Conservation (phyloP, 2,329 filamentous ascomycete genomes). For the Colletotrichum lentis region DNA sequence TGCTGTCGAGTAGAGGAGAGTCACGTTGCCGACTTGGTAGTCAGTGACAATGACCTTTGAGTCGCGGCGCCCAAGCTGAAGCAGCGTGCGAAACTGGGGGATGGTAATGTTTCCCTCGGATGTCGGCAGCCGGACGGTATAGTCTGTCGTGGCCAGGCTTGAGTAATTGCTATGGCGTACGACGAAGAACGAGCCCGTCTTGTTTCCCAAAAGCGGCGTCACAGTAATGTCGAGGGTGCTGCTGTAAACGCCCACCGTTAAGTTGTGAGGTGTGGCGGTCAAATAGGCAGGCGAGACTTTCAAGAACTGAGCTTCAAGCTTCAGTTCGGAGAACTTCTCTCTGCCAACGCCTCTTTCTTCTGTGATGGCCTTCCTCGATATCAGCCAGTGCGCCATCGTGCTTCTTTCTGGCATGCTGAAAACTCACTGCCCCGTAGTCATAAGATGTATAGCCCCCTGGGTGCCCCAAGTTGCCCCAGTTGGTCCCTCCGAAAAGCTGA, state of each 20-base stretch:
- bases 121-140: slow-evolving; percentile 70
- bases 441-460: slow-evolving; percentile 69
- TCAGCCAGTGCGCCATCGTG: neutral
- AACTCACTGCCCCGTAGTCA: slow-evolving; percentile 57
- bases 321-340: slow-evolving; percentile 83
- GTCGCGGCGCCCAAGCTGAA: slow-evolving; percentile 69
- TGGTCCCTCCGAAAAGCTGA: slow-evolving; percentile 75
- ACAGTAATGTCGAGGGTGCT: slow-evolving; percentile 61
- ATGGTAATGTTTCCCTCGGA: slow-evolving; percentile 59
- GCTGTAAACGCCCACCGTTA: slow-evolving; percentile 61
- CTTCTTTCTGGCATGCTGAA: slow-evolving; percentile 15
- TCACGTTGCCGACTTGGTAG: slow-evolving; percentile 67
- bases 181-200: slow-evolving; percentile 69
- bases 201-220: slow-evolving; percentile 67
- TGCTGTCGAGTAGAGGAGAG: slow-evolving; percentile 72
- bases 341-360: slow-evolving; percentile 74
- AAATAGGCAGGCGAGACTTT: slow-evolving; percentile 76
- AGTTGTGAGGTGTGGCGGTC: slow-evolving; percentile 62
- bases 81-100: slow-evolving; percentile 64
- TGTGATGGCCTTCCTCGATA: slow-evolving; percentile 58
- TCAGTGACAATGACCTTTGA: slow-evolving; percentile 74
- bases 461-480: slow-evolving; percentile 82
- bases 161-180: slow-evolving; percentile 72
- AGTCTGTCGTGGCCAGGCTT: slow-evolving; percentile 63
- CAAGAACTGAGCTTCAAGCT: slow-evolving; percentile 78